phyloP scores from a whole-genome alignment of 805 yeast species.

The Candida multigemmis region DNA sequence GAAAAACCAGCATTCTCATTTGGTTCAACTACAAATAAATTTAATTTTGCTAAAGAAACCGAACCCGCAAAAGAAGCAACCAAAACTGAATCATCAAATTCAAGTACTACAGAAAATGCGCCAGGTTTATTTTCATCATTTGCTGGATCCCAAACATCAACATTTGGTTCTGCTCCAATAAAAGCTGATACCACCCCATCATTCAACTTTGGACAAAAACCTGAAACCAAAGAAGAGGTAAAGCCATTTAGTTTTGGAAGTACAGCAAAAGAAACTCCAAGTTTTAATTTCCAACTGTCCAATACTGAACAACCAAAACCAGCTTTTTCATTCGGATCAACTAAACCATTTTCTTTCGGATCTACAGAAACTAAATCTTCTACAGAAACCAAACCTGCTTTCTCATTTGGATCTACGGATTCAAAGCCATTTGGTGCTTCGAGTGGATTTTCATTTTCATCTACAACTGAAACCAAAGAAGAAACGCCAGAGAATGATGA shows the following conservation, averaged over 20 bases:
- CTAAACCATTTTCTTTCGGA: conserved; percentile 9
- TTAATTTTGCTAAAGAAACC: conserved; percentile 5
- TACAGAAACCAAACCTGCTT: conserved; percentile 12
- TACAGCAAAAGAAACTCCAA: conserved; percentile 1
- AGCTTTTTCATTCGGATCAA: conserved; percentile 10
- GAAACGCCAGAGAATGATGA: conserved; percentile 35
- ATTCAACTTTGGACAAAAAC: conserved; percentile 2
- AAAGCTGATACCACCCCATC: conserved; percentile 2
- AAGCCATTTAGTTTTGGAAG: conserved; percentile 10
- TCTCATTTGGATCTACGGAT: conserved; percentile 10
- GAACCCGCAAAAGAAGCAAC: no score
- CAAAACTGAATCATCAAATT: conserved; percentile 7
- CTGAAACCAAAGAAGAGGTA: conserved; percentile 1
- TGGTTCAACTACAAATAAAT: conserved; percentile 7
- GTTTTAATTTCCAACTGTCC: no score
- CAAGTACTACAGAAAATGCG: background rate
- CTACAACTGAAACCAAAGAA: conserved; percentile 2
- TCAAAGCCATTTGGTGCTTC: conserved; percentile 2
- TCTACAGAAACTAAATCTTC: conserved; percentile 2
- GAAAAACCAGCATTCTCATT: conserved; percentile 12
- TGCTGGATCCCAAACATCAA: conserved; percentile 10
- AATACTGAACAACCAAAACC: conserved; percentile 7
- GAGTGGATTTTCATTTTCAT: background rate
- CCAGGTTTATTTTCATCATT: no score
- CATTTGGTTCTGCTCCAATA: conserved; percentile 9